A percentile compares a stretch with the other conserved stretches of the same genome.
phyloP scores from a whole-genome alignment of 345 rosid species.

The Gossypium mustelinum region DNA sequence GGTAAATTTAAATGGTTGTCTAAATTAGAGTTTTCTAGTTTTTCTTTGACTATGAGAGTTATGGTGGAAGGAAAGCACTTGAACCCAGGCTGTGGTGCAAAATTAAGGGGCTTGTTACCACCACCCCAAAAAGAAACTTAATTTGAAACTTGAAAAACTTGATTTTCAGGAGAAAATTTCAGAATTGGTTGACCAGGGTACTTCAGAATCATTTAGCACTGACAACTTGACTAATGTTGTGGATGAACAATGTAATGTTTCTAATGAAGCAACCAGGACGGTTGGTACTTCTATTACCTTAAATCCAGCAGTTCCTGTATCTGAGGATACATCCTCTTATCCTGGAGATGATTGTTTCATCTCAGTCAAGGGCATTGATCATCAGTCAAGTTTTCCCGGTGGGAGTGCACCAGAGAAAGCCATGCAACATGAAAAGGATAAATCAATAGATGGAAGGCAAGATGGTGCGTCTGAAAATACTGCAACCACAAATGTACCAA shows the following conservation, averaged over 20 bases:
- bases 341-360: slow-evolving; percentile 22
- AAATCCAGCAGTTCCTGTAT: slow-evolving; percentile 22
- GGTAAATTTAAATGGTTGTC: slow-evolving; percentile 26
- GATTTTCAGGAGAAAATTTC: slow-evolving; percentile 25
- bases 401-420: slow-evolving; percentile 20
- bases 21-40: slow-evolving; percentile 14
- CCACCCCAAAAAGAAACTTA: neutral
- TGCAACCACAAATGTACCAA: slow-evolving; percentile 25
- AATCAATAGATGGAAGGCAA: slow-evolving; percentile 22
- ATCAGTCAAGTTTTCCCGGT: slow-evolving; percentile 19
- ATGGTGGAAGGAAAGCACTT: neutral
- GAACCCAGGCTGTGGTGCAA: neutral
- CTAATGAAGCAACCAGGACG: slow-evolving; percentile 24
- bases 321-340: slow-evolving; percentile 21
- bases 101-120: neutral
- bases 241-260: slow-evolving; percentile 25
- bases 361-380: slow-evolving; percentile 19
- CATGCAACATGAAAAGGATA: slow-evolving; percentile 24
- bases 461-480: slow-evolving; percentile 8
- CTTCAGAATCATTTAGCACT: slow-evolving; percentile 26
- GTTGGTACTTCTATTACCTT: slow-evolving; percentile 21
- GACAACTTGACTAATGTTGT: slow-evolving; percentile 16
- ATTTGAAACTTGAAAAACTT: neutral
- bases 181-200: slow-evolving; percentile 21
- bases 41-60: neutral